Evolutionary conservation across 2,329 filamentous ascomycete genomes (phyloP).

Genomic region (Aspergillus clavatus): DNA sequence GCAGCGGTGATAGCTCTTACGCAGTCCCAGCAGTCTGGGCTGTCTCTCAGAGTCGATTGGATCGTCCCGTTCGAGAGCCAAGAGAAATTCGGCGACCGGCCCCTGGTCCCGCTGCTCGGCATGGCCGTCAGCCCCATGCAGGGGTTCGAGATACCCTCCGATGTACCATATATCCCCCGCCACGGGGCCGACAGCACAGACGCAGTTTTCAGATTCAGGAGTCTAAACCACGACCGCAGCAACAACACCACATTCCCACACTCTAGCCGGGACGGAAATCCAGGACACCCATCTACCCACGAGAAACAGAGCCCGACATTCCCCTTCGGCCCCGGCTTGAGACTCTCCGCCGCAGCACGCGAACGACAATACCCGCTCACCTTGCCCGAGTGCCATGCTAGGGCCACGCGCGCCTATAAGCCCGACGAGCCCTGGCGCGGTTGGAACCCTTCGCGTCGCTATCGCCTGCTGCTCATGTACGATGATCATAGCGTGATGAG

Average conservation of each 20-base stretch:
- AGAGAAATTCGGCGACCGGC: slow-evolving; percentile 42
- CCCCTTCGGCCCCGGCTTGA: not conserved
- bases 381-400: slow-evolving; percentile 33
- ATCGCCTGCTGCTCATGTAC: slow-evolving; percentile 54
- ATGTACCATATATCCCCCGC: slow-evolving; percentile 31
- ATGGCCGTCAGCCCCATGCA: slow-evolving; percentile 55
- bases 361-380: slow-evolving; percentile 14
- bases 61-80: slow-evolving; percentile 52
- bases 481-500: slow-evolving; percentile 53
- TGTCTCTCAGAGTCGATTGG: slow-evolving; percentile 53
- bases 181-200: slow-evolving; percentile 14
- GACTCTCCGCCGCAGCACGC: not conserved
- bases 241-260: not conserved
- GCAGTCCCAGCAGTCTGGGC: slow-evolving; percentile 27
- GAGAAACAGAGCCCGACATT: not conserved
- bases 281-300: not conserved
- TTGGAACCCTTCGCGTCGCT: slow-evolving; percentile 40
- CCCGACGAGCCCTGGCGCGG: slow-evolving; percentile 38
- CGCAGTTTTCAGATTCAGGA: slow-evolving; percentile 19
- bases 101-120: slow-evolving; percentile 47
- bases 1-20: slow-evolving; percentile 53
- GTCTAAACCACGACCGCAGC: slow-evolving; percentile 6
- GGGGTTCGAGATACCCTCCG: slow-evolving; percentile 40
- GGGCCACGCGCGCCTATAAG: slow-evolving; percentile 28
- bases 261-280: not conserved